Base-by-base conservation (phyloP, 2,329 filamentous ascomycete genomes). In the Geosmithia flava region DNA sequence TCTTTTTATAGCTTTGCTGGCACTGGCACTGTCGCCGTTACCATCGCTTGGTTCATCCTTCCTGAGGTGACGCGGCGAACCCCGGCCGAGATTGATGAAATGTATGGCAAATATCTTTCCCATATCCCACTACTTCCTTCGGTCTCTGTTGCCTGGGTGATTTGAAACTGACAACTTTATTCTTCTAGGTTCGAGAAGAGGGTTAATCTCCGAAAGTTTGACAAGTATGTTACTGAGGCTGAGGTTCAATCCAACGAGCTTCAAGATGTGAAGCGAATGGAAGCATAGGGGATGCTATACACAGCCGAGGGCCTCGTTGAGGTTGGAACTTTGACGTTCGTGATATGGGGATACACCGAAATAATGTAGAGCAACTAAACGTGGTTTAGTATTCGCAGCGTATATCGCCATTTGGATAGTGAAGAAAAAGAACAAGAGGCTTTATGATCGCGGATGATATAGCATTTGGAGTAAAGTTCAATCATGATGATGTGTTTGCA, bases 31-130 rank as follows among this genome's bases (percentile, higher is more conserved):
- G 47, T 64, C 3, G 54, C 62, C 1, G 56, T 59, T 3, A 48
- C 61, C 1, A 57, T 66, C 45, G 58, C 60, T 3, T 67, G 62
- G 62, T 60, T 66, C 47, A 59, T 67, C 23, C 57, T 67, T 10
- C 63, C 63, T 7, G 63, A 67, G 47, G 55, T 65, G 2, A 52
- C 62, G 3, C 56, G 59, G 7, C 53, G 62, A 17, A 65, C 64
- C 0, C 62, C 63, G 0, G 63, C 56, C 27, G 63, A 66, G 48
- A 65, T 66, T 49, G 63, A 66, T 43, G 63, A 66, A 47, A 52
- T 66, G 63, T 64, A 54, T 56, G 66, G 10, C 33, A 3, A 37
- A 37, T 11, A 37, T 60, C 17, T 19, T 29, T n/a, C 33, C 37
- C 20, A 17, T 30, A 16, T 42, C 17, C 20, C 8, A 15, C 4